Evolutionary conservation across 2,329 filamentous ascomycete species (phyloP), one percentile per base, ranked within the genome.

Genomic region (Fusarium newnesense): DNA sequence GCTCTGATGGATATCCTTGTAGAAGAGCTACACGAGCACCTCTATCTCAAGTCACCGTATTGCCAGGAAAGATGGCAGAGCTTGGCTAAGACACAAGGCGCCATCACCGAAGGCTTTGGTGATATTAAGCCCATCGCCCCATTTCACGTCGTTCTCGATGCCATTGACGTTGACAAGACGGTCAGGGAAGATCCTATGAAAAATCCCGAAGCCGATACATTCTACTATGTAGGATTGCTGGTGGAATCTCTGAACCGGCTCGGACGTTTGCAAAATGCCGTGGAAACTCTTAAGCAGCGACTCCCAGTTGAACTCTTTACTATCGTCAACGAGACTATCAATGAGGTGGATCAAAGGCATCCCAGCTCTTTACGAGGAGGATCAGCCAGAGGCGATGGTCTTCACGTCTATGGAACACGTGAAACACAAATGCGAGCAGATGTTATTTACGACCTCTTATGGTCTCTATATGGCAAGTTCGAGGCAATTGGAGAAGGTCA

Each of bases 21-120:
- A n/a, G 96, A 99, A 80, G 96, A 99, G 82, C 86, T 99, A 39
- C 96, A 99, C 80, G 96, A 97, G 80, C 96, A 99, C 83, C 87
- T 99, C 8, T 99, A 99, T 80, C 90, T 99, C 43, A 98, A 98
- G 81, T 98, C 96, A 7, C 96, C 96, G 0, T 99, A 99, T 80
- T 98, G 96, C 79, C 95, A 97, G 80, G 94, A 97, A 80, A 88
- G 96, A 75, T 99, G 96, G 96, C 97, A 97, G 82, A 89, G 89
- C 66, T 90, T 97, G 67, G 88, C 92, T 42, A 92, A 92, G 76
- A 89, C 88, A 42, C 91, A 93, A 72, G 87, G 89, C 53, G 84
- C 85, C 7, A 85, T 83, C 69, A 84, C 84, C 47, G 87, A 88
- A 57, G 84, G 81, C 42, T 87, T 86, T 65, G 80, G 83, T n/a